A percentile compares a stretch with the other conserved stretches of the same genome.
phyloP scores from a whole-genome alignment of 176 grass and related monocot species.

The Phyllostachys edulis region DNA sequence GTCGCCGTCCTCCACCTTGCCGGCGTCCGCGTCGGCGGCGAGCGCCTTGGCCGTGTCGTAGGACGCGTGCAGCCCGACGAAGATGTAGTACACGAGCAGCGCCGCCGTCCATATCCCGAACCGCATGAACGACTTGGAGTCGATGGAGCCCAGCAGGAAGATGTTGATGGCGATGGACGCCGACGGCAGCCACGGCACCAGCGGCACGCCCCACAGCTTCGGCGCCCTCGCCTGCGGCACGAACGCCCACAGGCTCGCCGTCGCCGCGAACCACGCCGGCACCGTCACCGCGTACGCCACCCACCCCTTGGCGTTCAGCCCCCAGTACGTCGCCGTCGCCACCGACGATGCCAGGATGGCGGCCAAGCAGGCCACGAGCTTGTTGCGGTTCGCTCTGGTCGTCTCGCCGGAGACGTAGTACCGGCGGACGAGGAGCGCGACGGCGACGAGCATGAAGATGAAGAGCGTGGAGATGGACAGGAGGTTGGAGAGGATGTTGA shows the following conservation, averaged over 20 bases:
- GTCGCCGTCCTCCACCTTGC: constrained; percentile 29
- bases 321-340: constrained; percentile 41
- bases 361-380: constrained; percentile 29
- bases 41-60: constrained; percentile 29
- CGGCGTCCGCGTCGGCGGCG: background rate
- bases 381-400: constrained; percentile 15
- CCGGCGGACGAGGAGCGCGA: constrained; percentile 59
- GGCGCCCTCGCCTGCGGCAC: constrained; percentile 55
- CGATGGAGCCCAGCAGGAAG: constrained; percentile 91
- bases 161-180: constrained; percentile 77
- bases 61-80: constrained; percentile 59
- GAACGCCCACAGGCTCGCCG: constrained; percentile 17
- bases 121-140: constrained; percentile 64
- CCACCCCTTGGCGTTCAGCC: constrained; percentile 19
- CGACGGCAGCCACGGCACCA: constrained; percentile 76
- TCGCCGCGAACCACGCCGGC: constrained; percentile 40
- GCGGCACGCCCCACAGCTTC: constrained; percentile 53
- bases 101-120: constrained; percentile 68
- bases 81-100: constrained; percentile 82
- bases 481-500: constrained; percentile 55
- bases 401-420: constrained; percentile 58
- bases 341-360: constrained; percentile 39
- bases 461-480: constrained; percentile 74
- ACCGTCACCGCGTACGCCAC: constrained; percentile 38
- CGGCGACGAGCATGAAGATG: constrained; percentile 73